Base-by-base conservation (phyloP, 2,329 filamentous ascomycete species). In the Teratosphaeria nubilosa region DNA sequence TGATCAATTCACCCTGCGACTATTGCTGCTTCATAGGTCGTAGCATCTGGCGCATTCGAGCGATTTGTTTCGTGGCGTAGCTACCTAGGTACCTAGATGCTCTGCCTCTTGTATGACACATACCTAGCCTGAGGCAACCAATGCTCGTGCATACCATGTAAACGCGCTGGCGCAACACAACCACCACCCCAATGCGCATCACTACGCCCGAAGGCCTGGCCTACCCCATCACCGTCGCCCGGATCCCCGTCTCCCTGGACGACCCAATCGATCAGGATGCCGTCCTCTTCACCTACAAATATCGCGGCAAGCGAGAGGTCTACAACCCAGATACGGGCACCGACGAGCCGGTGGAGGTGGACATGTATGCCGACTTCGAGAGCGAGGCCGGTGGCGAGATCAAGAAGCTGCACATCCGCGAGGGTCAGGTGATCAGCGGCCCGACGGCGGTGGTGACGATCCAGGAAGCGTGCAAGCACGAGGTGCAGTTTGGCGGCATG, bases 161-260 rank as follows among this genome's bases (percentile, higher is more conserved):
- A 59, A 53, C 37, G 30, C 37, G 13, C 56, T 11, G 25, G 25
- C 51, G 51, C 51, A 30, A 34, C 16, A 34, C 51, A 5, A 27
- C 57, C 60, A 27, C 57, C 60, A 56, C 55, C 58, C 62, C 69
- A 69, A 80, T 80, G 78, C 76, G 76, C 72, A 72, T 80, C 65
- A 67, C 68, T 69, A 79, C 78, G 54, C 75, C 77, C 61, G 69
- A 71, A 60, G 71, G 71, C 74, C 83, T 96, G 66, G 88, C 87
- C 74, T 99, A 97, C 75, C 94, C 94, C 68, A 91, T 97, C 75
- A 95, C 87, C 66, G 86, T 99, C 74, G 91, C 86, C 67, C 87
- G 90, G 73, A 81, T 97, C 61, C 82, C 92, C 65, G 91, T 90
- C 74, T 77, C 80, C 64, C 82, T 83, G 22, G 87, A 88, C 73